Evolutionary conservation across 163 green algal genomes (phyloP).

Genomic region (Smithsoniella earleae): DNA sequence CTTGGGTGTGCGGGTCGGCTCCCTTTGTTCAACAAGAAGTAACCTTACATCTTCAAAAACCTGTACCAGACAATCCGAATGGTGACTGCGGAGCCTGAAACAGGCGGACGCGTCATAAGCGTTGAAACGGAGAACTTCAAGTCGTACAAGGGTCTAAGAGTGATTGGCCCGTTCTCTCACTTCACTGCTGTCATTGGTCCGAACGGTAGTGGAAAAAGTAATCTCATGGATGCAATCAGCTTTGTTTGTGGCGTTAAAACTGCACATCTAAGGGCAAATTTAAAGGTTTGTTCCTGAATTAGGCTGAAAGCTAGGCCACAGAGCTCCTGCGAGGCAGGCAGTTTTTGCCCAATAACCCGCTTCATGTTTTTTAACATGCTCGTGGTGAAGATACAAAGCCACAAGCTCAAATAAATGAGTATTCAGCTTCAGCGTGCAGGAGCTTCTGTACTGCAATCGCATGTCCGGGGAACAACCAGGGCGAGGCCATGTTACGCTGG

Average conservation of each 20-base stretch:
- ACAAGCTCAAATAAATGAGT: too few species aligned
- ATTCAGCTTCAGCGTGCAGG: too few species aligned
- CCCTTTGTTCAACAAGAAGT: too few species aligned
- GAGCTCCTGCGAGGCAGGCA: too few species aligned
- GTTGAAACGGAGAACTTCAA: slow-evolving; percentile 78
- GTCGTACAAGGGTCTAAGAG: slow-evolving; percentile 62
- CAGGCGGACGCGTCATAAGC: slow-evolving; percentile 42
- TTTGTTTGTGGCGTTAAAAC: slow-evolving; percentile 81
- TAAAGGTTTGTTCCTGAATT: slow-evolving; percentile 33
- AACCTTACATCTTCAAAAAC: too few species aligned
- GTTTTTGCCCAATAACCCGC: too few species aligned
- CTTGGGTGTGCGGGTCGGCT: too few species aligned
- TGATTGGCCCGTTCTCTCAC: slow-evolving; percentile 66
- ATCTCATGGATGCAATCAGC: slow-evolving; percentile 86
- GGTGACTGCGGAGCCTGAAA: too few species aligned
- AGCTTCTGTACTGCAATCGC: slow-evolving; percentile 14
- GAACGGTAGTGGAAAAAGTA: slow-evolving; percentile 80
- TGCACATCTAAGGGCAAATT: slow-evolving; percentile 59
- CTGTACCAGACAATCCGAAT: too few species aligned
- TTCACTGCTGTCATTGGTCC: slow-evolving; percentile 80
- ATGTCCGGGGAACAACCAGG: not conserved
- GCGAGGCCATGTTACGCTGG: not conserved
- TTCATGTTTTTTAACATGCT: too few species aligned
- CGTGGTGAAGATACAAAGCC: too few species aligned
- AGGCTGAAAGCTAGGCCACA: too few species aligned